phyloP scores from a whole-genome alignment of 2,329 filamentous ascomycete species.

The Penicillium sp. region DNA sequence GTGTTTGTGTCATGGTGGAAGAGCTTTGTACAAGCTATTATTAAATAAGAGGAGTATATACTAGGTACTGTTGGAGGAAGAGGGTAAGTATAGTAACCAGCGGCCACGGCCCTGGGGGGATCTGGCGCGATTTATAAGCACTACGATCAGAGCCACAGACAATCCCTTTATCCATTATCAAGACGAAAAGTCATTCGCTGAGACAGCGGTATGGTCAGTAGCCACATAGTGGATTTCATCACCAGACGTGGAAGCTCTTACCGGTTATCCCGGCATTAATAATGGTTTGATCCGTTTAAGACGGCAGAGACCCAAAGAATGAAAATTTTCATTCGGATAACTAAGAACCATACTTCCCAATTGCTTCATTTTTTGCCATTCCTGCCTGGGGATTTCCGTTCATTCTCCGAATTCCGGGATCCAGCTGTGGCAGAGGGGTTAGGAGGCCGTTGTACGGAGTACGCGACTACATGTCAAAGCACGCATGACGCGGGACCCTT shows the following conservation, averaged over 20 bases:
- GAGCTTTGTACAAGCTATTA: constrained; percentile 5
- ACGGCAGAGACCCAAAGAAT: constrained; percentile 10
- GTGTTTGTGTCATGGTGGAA: constrained; percentile 18
- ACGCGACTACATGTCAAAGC: constrained; percentile 6
- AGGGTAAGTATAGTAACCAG: not conserved
- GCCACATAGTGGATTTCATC: constrained; percentile 23
- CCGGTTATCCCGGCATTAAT: constrained; percentile 23
- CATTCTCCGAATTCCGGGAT: not conserved
- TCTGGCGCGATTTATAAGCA: constrained; percentile 24
- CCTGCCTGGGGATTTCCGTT: not conserved
- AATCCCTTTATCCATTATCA: constrained; percentile 13
- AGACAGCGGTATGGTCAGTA: constrained; percentile 15
- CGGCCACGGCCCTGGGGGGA: not conserved
- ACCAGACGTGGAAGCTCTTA: constrained; percentile 22
- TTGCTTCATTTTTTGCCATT: constrained; percentile 6
- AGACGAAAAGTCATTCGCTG: constrained; percentile 14
- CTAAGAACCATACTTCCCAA: not conserved
- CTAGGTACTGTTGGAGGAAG: not conserved
- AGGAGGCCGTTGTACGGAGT: not conserved
- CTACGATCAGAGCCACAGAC: constrained; percentile 7
- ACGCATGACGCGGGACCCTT: constrained; percentile 22
- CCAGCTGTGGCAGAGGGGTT: not conserved
- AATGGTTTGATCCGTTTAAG: constrained; percentile 13
- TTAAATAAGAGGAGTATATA: not conserved
- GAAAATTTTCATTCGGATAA: constrained; percentile 6